Percentiles rank a stretch among this genome's conserved stretches.
Evolutionary conservation across 805 yeast genomes (phyloP).

Genomic region (Starmera quercuum): DNA sequence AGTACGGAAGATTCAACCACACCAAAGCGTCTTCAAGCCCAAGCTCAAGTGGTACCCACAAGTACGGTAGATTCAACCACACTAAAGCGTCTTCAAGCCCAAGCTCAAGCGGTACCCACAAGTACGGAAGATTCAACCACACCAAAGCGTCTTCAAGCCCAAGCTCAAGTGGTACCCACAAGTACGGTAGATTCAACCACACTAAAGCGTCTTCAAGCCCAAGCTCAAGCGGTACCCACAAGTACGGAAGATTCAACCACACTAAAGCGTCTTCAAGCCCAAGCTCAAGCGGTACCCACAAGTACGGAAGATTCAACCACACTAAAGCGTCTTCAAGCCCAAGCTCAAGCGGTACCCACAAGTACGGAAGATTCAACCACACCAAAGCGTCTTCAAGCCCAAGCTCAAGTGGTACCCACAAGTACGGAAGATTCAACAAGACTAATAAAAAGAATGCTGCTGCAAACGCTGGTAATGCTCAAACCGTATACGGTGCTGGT

Average conservation of each 20-base stretch:
- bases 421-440: conserved; percentile 39
- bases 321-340: conserved; percentile 29
- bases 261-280: conserved; percentile 24
- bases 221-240: conserved; percentile 39
- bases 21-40: conserved; percentile 24
- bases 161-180: conserved; percentile 37
- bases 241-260: conserved; percentile 43
- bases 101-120: conserved; percentile 41
- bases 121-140: conserved; percentile 43
- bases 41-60: conserved; percentile 41
- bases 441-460: conserved; percentile 28
- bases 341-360: conserved; percentile 41
- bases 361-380: conserved; percentile 43
- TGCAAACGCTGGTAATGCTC: conserved; percentile 13
- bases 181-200: conserved; percentile 39
- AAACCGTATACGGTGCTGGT: conserved; percentile 22
- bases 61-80: conserved; percentile 40
- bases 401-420: conserved; percentile 37
- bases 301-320: conserved; percentile 40
- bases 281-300: conserved; percentile 41
- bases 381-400: conserved; percentile 26
- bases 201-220: conserved; percentile 26
- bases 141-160: conserved; percentile 26
- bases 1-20: conserved; percentile 43
- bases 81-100: conserved; percentile 29